Base-by-base conservation (phyloP, 1,284 basidiomycete species). In the Flammula alnicola region DNA sequence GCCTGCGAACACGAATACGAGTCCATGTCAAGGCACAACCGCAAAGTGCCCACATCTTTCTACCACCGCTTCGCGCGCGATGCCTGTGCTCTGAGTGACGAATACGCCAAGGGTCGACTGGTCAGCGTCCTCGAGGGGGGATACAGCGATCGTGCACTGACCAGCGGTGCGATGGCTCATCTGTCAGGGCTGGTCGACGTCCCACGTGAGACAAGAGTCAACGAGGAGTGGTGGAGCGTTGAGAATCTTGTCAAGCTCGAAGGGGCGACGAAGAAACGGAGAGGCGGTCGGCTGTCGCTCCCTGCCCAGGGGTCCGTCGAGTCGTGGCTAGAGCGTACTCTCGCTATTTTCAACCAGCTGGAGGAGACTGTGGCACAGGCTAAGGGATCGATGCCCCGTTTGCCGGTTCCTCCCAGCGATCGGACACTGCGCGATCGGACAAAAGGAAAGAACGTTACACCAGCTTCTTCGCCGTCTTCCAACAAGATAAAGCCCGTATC, bases 41-140 rank as follows among this genome's bases (percentile, higher is more conserved):
- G 94, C n/a, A 87, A 88, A 54, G 94, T 98, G 0, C 96, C 96
- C 0, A 79, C 85, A 0, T 82, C 84, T 0, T 98, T 98, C 72
- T 99, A 92, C 67, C 76, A 88, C 60, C 86, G 83, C 4, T 97
- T 98, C 61, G 88, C 93, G 0, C 75, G 72, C 2, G 93, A 97
- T 61, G 81, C 84, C 0, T 77, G 82, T 31, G 62, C 56, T 0
- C 82, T 98, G 47, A 87, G 91, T 1, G 79, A 91, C 35, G 60
- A 69, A 19, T 83, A 84, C 53, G 84, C 91, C 0, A 61, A 68
- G 0, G 93, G 94, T 0, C 81, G 87, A 42, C 63, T 97, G 1
- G 76, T 98, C 17, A 93, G 91, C 55, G 88, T 98, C 0, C 80
- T 99, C 1, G 96, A 99, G 69, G 95, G 95, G 1, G 96, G 95